Conservation (phyloP, 192 early-diverging fungal genomes). For the Podila clonocystis region DNA sequence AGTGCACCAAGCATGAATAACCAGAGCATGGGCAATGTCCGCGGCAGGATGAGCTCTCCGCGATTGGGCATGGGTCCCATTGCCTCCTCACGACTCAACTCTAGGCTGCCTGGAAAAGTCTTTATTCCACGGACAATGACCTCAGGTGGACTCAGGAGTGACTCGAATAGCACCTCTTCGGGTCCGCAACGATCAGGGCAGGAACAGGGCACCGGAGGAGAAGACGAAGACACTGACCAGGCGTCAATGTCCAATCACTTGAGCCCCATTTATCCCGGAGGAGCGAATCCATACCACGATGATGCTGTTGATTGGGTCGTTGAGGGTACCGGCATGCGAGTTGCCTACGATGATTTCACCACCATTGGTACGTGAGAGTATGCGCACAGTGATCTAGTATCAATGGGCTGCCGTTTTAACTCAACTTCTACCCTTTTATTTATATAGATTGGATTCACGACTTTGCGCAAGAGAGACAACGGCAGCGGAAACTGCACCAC, state of each 20-base stretch:
- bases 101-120: constrained; percentile 18
- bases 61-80: constrained; percentile 44
- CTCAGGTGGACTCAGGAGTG: constrained; percentile 1
- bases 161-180: neutral
- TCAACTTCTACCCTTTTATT: neutral
- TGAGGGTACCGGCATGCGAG: constrained; percentile 55
- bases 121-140: constrained; percentile 20
- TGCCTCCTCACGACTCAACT: constrained; percentile 6
- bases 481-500: constrained; percentile 67
- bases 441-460: constrained; percentile 90
- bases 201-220: neutral
- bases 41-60: constrained; percentile 12
- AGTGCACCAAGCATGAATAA: neutral
- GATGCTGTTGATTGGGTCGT: constrained; percentile 55
- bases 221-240: neutral
- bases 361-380: constrained; percentile 57
- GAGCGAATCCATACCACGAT: constrained; percentile 46
- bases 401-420: neutral
- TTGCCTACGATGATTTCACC: constrained; percentile 67
- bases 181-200: neutral
- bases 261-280: constrained; percentile 41
- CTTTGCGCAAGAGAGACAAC: constrained; percentile 80
- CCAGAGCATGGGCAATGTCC: neutral
- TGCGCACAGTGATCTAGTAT: neutral
- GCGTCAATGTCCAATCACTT: constrained; percentile 8